phyloP scores from a whole-genome alignment of 495 filamentous ascomycete genomes.

The Talaromyces stipitatus region DNA sequence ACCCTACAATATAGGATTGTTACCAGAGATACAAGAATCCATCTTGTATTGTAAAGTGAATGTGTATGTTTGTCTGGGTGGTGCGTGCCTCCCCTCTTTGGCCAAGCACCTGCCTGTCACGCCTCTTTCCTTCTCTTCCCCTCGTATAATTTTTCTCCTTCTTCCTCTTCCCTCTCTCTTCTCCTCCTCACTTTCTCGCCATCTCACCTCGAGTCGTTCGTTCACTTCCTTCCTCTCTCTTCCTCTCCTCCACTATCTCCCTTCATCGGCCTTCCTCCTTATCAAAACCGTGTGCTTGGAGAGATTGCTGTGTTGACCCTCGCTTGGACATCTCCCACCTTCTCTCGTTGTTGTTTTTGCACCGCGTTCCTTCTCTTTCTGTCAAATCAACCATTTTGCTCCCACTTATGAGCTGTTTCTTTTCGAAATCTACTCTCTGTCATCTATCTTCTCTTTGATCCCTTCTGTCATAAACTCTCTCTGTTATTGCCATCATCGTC shows the following conservation, averaged over 20 bases:
- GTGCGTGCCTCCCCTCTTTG: not conserved
- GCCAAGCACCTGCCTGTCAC: not conserved
- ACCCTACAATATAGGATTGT: not conserved
- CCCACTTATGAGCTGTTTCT: not conserved
- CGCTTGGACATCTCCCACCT: conserved; percentile 2
- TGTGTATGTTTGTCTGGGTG: not conserved
- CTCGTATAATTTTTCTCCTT: conserved; percentile 6
- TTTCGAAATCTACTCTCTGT: conserved; percentile 3
- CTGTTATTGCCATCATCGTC: conserved; percentile 6
- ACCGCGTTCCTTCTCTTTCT: not conserved
- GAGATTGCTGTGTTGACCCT: not conserved
- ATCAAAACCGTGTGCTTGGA: not conserved
- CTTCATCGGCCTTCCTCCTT: conserved; percentile 3
- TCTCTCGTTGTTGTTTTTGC: not conserved
- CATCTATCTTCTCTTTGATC: conserved; percentile 10
- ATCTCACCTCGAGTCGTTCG: conserved; percentile 1
- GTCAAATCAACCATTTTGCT: conserved; percentile 2
- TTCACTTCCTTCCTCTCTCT: conserved; percentile 15
- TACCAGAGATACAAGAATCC: not conserved
- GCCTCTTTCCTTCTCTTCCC: conserved; percentile 6
- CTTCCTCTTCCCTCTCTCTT: not conserved
- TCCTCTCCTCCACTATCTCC: not conserved
- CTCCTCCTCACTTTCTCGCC: conserved; percentile 5
- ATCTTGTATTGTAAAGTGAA: not conserved
- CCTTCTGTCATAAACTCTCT: conserved; percentile 15